Conservation (phyloP, 441 rosid genomes). For the Caryocar brasiliense region DNA sequence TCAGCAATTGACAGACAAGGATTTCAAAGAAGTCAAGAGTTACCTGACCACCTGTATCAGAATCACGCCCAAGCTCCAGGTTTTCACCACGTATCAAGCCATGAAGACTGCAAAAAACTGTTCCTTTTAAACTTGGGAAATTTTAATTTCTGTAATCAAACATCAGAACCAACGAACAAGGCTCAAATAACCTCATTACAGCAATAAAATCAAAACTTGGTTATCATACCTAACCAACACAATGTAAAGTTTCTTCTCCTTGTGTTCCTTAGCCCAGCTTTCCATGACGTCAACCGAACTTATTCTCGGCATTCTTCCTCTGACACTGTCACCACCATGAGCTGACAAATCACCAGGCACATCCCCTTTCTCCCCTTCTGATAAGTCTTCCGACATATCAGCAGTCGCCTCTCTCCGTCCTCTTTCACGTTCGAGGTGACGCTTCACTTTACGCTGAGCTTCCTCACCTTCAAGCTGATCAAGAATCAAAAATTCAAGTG, state of each 20-base stretch:
- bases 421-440: conserved; percentile 74
- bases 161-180: background rate
- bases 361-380: conserved; percentile 88
- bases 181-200: conserved; percentile 6
- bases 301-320: conserved; percentile 49
- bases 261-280: conserved; percentile 54
- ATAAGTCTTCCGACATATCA: conserved; percentile 91
- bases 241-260: conserved; percentile 61
- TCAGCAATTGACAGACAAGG: background rate
- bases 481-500: conserved; percentile 7
- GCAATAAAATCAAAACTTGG: conserved; percentile 9
- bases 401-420: conserved; percentile 87
- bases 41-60: conserved; percentile 94
- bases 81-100: conserved; percentile 82
- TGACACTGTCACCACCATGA: conserved; percentile 40
- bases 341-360: conserved; percentile 40
- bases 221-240: conserved; percentile 58
- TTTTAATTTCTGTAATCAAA: background rate
- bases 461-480: conserved; percentile 67
- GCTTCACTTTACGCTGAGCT: conserved; percentile 60
- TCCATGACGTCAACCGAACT: conserved; percentile 66
- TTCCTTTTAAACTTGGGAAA: too few relatives aligned
- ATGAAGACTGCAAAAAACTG: conserved; percentile 52
- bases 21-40: background rate
- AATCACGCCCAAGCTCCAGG: conserved; percentile 92